Conservation (phyloP, 1,139 yeast genomes). For the Pichia sp. region DNA sequence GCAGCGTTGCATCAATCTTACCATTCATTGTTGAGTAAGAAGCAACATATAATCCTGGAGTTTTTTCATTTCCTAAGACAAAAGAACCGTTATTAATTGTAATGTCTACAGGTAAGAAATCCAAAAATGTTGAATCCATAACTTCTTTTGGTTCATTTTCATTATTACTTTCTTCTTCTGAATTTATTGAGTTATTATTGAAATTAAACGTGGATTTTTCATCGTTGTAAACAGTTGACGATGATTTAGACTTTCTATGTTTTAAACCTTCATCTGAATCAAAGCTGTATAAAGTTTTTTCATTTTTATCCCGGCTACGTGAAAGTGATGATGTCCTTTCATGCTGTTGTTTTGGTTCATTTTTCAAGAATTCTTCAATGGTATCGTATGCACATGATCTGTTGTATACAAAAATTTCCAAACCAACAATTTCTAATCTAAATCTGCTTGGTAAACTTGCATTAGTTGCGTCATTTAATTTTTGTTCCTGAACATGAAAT, state of each 20-base stretch:
- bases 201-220: background rate
- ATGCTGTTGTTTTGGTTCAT: constrained; percentile 4
- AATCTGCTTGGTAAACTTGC: constrained; percentile 54
- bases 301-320: background rate
- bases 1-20: constrained; percentile 46
- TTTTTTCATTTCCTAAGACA: constrained; percentile 70
- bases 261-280: background rate
- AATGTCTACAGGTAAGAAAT: constrained; percentile 31
- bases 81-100: constrained; percentile 54
- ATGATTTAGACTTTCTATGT: background rate
- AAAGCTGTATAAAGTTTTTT: background rate
- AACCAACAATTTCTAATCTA: constrained; percentile 57
- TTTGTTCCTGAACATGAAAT: constrained; percentile 26
- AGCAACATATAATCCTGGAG: constrained; percentile 64
- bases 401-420: constrained; percentile 78
- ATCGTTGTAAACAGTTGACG: background rate
- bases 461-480: constrained; percentile 33
- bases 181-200: background rate
- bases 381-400: constrained; percentile 70
- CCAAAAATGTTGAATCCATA: constrained; percentile 14
- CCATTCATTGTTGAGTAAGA: constrained; percentile 58
- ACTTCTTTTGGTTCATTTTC: constrained; percentile 6
- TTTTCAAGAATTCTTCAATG: constrained; percentile 36
- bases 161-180: background rate
- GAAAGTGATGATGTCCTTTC: background rate